Evolutionary conservation across 2,329 filamentous ascomycete species (phyloP), one percentile per base, ranked within the genome.

Genomic region (Pseudopyricularia javanii): DNA sequence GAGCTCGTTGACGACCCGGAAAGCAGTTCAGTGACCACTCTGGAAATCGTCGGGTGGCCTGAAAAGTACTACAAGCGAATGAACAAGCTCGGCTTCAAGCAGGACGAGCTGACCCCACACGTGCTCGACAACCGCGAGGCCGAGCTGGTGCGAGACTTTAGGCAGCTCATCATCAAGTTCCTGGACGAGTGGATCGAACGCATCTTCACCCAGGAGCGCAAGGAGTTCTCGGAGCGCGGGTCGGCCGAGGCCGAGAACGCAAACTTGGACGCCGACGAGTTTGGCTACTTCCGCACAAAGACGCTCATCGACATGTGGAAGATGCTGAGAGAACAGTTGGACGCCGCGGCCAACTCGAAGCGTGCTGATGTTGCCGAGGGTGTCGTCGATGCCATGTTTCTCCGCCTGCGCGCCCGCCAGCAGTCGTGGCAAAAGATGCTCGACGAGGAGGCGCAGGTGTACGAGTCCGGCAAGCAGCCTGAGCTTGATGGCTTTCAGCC

Each of bases 161-260:
- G 91, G 55, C 85, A 89, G 64, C 85, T 97, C 64, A 97, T 98
- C 66, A 93, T 96, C 69, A 88, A 87, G 64, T 91, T 90, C 56
- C 83, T 98, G 55, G 91, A 96, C 66, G 88, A 97, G 71, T 98
- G 93, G 91, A 95, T 97, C 76, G 88, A 94, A 57, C 83, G 90
- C 54, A 96, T 98, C 67, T 89, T 88, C 61, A 76, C 75, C 8
- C 84, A 88, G 47, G 94, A 98, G 68, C 80, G 79, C 62, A 85
- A 83, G 61, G 85, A 88, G 59, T 94, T 98, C 67, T 74, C 82
- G 49, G 83, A 89, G 54, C 83, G 91, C 57, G 37, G 17, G 12
- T 83, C 82, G 59, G 77, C 84, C 55, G 87, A 90, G 61, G 79
- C 76, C 50, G 77, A 77, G 58, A 88, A 91, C 63, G 40, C 20